Evolutionary conservation across 768 basidiomycete species (phyloP).

Genomic region (Phanerochaete carnosa): DNA sequence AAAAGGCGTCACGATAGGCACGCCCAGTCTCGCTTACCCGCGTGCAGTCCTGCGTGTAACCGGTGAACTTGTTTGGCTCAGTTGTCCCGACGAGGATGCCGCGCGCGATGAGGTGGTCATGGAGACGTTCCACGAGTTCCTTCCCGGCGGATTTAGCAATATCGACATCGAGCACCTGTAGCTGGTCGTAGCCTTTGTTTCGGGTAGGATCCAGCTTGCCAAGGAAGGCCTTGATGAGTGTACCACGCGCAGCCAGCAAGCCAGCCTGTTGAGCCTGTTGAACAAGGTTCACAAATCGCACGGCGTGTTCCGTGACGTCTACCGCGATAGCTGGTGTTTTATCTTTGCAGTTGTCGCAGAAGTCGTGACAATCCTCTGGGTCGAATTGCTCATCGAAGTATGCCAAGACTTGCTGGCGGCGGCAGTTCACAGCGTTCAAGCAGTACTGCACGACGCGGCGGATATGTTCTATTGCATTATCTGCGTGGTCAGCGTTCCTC

Average conservation of each 20-base stretch:
- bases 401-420: constrained; percentile 82
- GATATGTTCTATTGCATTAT: constrained; percentile 58
- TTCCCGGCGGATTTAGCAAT: constrained; percentile 38
- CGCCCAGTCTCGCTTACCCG: not conserved
- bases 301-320: constrained; percentile 63
- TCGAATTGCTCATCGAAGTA: constrained; percentile 87
- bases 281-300: constrained; percentile 56
- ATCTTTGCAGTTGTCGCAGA: constrained; percentile 83
- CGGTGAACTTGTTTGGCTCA: not conserved
- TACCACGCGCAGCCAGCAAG: constrained; percentile 55
- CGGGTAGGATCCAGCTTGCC: constrained; percentile 55
- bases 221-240: constrained; percentile 60
- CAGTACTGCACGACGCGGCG: constrained; percentile 78
- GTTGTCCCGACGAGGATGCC: not conserved
- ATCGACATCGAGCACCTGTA: constrained; percentile 40
- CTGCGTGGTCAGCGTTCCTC: constrained; percentile 35
- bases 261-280: constrained; percentile 29
- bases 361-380: constrained; percentile 53
- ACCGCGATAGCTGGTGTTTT: constrained; percentile 33
- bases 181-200: constrained; percentile 44
- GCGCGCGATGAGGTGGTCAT: constrained; percentile 13
- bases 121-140: constrained; percentile 50
- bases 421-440: constrained; percentile 77
- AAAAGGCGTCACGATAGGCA: not conserved
- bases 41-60: not conserved